Conservation (phyloP, 1,284 basidiomycete species). For the Cutaneotrichosporon mucoides region DNA sequence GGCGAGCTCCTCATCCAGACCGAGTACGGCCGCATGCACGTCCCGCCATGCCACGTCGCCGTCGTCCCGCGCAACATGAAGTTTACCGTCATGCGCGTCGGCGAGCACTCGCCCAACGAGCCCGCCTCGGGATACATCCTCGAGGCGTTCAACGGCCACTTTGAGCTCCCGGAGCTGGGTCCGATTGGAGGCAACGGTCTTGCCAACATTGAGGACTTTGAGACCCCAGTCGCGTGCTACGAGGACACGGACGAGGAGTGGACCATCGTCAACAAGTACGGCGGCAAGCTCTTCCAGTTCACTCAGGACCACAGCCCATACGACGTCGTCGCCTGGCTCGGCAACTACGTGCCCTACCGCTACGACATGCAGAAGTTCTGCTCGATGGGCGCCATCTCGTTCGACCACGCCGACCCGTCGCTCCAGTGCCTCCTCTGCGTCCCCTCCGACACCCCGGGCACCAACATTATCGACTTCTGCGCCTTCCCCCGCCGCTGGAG, state of each 20-base stretch:
- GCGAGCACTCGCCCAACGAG: constrained; percentile 1
- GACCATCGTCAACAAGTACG: constrained; percentile 43
- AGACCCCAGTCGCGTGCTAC: constrained; percentile 60
- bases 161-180: constrained; percentile 62
- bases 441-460: constrained; percentile 57
- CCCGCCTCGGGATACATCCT: constrained; percentile 52
- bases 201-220: constrained; percentile 62
- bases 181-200: constrained; percentile 63
- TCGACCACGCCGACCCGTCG: constrained; percentile 46
- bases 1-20: constrained; percentile 65
- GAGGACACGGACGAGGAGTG: constrained; percentile 56
- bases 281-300: constrained; percentile 45
- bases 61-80: constrained; percentile 64
- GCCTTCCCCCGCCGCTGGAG: constrained; percentile 26
- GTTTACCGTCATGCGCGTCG: constrained; percentile 55
- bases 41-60: constrained; percentile 60
- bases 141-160: constrained; percentile 63
- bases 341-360: constrained; percentile 68
- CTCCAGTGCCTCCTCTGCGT: constrained; percentile 36
- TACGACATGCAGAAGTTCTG: constrained; percentile 65
- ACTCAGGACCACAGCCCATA: constrained; percentile 46
- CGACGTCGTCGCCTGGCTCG: constrained; percentile 67
- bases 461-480: constrained; percentile 44
- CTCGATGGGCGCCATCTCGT: constrained; percentile 62
- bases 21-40: constrained; percentile 65